Conservation (phyloP, 2,329 filamentous ascomycete species). For the Erysiphe pulchra region DNA sequence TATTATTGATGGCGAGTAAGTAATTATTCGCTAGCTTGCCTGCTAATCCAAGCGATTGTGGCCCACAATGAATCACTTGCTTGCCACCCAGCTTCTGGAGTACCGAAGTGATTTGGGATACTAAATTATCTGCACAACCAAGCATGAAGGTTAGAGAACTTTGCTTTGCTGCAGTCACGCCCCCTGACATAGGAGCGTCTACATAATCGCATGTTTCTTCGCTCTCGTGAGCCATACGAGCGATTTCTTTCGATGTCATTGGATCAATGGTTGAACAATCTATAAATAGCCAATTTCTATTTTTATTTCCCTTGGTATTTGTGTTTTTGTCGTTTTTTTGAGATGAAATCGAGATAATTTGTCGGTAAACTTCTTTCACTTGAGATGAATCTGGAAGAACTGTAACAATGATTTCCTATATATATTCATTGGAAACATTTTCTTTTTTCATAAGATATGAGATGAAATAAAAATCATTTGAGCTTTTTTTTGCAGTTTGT, state of each 20-base stretch:
- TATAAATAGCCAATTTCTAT: slow-evolving; percentile 47
- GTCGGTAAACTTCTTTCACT: slow-evolving; percentile 57
- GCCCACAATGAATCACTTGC: slow-evolving; percentile 63
- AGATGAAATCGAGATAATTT: slow-evolving; percentile 39
- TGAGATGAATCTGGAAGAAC: slow-evolving; percentile 75
- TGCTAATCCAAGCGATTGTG: slow-evolving; percentile 61
- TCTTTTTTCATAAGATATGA: too few relatives aligned
- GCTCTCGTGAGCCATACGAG: slow-evolving; percentile 35
- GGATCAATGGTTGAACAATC: slow-evolving; percentile 96
- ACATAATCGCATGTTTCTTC: slow-evolving; percentile 49
- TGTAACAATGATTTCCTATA: slow-evolving; percentile 62
- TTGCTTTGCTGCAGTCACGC: slow-evolving; percentile 70
- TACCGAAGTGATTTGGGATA: slow-evolving; percentile 39
- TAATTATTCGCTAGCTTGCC: slow-evolving; percentile 97
- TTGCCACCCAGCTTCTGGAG: slow-evolving; percentile 56
- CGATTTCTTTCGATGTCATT: slow-evolving; percentile 54
- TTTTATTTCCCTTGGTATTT: slow-evolving; percentile 18
- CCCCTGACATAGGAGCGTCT: slow-evolving; percentile 91
- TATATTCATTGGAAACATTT: background rate
- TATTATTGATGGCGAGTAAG: slow-evolving; percentile 79
- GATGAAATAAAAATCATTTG: too few relatives aligned
- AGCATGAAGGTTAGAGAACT: slow-evolving; percentile 93
- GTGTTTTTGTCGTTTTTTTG: slow-evolving; percentile 8
- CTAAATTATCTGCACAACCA: slow-evolving; percentile 34
- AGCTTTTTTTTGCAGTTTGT: too few relatives aligned